These are phyloP conservation scores for Talaromyces sp. DNA, from an alignment of 2,329 filamentous ascomycete species.

Conservation along the genomic window DNA sequence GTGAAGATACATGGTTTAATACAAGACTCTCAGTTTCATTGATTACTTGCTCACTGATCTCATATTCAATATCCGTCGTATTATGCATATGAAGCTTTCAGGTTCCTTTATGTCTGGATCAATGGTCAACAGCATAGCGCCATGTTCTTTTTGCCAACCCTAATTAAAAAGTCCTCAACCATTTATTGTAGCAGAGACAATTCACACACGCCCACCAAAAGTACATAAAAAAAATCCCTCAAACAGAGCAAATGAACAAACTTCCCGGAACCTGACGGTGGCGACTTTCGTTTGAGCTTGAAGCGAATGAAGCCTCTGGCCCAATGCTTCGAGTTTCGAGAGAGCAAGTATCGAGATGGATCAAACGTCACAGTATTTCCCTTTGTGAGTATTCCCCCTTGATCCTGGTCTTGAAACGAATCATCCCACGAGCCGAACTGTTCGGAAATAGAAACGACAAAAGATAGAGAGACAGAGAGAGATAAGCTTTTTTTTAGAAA, in stretches of 20 bases:
- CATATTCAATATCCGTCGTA: background rate
- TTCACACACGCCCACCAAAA: background rate
- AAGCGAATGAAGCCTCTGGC: background rate
- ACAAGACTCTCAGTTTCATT: too few species aligned
- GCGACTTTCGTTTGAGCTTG: background rate
- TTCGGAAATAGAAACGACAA: conserved; percentile 15
- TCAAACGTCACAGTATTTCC: background rate
- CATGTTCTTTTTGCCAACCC: background rate
- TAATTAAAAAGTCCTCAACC: background rate
- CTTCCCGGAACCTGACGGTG: background rate
- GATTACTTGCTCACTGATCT: background rate
- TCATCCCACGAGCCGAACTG: background rate
- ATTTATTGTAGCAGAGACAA: background rate
- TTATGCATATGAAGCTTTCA: background rate
- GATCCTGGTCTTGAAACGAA: background rate
- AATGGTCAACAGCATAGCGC: background rate
- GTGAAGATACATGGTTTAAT: too few species aligned
- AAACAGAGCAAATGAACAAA: conserved; percentile 13
- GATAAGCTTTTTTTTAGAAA: conserved; percentile 23
- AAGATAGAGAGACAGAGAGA: background rate
- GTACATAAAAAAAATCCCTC: conserved; percentile 14
- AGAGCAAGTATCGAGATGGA: background rate
- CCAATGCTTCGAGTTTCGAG: background rate
- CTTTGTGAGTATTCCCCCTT: background rate
- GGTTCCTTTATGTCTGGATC: background rate